Evolutionary conservation across 305 asterid genomes (phyloP).

Genomic region (Nicotiana rustica): DNA sequence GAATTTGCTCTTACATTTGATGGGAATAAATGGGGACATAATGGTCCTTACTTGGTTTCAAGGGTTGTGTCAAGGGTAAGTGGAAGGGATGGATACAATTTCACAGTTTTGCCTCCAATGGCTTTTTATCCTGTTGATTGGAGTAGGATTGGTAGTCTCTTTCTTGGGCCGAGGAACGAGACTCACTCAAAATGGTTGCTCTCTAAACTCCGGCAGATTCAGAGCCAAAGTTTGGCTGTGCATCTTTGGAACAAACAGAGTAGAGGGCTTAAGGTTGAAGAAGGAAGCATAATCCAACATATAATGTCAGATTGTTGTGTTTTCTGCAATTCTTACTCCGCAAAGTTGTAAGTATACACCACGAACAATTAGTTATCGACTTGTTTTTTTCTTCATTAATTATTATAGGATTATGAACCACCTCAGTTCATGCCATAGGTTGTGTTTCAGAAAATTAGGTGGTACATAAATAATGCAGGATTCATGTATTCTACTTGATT

Average conservation of each 20-base stretch:
- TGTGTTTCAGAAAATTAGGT: slow-evolving; percentile 33
- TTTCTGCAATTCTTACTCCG: slow-evolving; percentile 53
- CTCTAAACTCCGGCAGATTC: slow-evolving; percentile 63
- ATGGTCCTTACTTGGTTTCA: slow-evolving; percentile 93
- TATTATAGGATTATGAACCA: slow-evolving; percentile 43
- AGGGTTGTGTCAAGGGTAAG: slow-evolving; percentile 74
- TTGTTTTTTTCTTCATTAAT: background rate
- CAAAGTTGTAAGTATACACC: slow-evolving; percentile 30
- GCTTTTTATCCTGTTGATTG: slow-evolving; percentile 94
- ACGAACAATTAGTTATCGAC: background rate
- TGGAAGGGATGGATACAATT: slow-evolving; percentile 59
- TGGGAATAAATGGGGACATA: slow-evolving; percentile 95
- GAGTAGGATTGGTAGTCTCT: slow-evolving; percentile 72
- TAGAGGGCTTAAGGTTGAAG: slow-evolving; percentile 56
- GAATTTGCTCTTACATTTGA: slow-evolving; percentile 88
- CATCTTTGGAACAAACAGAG: slow-evolving; percentile 98
- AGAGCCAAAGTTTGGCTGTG: slow-evolving; percentile 62
- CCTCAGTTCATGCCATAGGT: slow-evolving; percentile 50
- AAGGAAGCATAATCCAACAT: slow-evolving; percentile 77
- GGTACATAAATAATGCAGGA: slow-evolving; percentile 27
- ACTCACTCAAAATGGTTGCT: slow-evolving; percentile 63
- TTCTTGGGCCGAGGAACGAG: slow-evolving; percentile 59
- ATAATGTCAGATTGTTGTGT: slow-evolving; percentile 57
- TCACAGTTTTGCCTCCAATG: slow-evolving; percentile 66
- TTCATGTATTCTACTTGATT: slow-evolving; percentile 5